phyloP scores from a whole-genome alignment of 2,329 filamentous ascomycete species.

The Neofusicoccum kwambonambiense region DNA sequence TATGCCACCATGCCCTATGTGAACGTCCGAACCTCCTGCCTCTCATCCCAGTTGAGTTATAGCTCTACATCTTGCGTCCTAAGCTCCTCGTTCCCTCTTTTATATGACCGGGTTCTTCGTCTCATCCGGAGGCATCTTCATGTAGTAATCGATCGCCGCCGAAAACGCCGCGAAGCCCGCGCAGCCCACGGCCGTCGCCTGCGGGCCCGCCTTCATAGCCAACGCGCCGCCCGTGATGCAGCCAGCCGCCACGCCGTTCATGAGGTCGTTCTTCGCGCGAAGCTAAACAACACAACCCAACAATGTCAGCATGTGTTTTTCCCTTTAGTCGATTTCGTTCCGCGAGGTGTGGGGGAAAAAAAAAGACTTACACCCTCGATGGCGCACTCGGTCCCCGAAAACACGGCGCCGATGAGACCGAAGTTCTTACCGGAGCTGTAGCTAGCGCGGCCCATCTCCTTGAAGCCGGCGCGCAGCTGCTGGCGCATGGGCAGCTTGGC shows the following conservation, averaged over 20 bases:
- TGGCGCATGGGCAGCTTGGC: conserved; percentile 72
- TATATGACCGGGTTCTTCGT: conserved; percentile 40
- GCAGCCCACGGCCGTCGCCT: conserved; percentile 84
- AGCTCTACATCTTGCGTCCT: neutral
- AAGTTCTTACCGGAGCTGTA: conserved; percentile 88
- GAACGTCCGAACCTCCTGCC: neutral
- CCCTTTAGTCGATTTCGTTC: too few species aligned
- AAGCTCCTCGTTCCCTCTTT: neutral
- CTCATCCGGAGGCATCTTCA: conserved; percentile 54
- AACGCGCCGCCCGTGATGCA: conserved; percentile 89
- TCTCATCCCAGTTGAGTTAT: neutral
- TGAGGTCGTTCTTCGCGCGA: conserved; percentile 89
- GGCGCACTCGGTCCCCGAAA: conserved; percentile 90
- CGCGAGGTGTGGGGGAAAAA: neutral
- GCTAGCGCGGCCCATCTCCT: conserved; percentile 87
- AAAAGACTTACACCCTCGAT: conserved; percentile 69
- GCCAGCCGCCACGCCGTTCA: conserved; percentile 82
- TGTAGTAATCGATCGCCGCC: conserved; percentile 87
- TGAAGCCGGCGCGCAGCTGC: conserved; percentile 82
- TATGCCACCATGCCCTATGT: neutral
- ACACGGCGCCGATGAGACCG: conserved; percentile 86
- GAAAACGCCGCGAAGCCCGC: conserved; percentile 92
- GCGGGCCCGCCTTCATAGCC: conserved; percentile 82
- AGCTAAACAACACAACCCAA: conserved; percentile 36
- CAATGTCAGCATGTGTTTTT: neutral